Evolutionary conservation across 2,329 filamentous ascomycete genomes (phyloP).

Genomic region (Fusarium sulawesiense): DNA sequence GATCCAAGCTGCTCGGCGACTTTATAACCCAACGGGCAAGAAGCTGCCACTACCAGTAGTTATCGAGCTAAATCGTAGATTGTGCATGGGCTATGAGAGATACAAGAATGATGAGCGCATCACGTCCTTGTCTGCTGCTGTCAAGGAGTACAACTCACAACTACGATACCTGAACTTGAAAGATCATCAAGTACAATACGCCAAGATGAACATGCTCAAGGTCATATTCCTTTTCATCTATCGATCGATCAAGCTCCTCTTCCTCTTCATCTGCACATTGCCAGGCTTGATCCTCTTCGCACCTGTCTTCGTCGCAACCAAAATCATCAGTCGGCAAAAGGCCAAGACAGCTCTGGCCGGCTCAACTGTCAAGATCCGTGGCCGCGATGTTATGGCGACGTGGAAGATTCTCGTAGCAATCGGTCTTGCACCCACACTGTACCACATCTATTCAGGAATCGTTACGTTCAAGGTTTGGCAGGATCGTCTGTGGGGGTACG

Average conservation of each 20-base stretch:
- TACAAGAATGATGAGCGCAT: conserved; percentile 94
- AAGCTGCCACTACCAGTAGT: conserved; percentile 92
- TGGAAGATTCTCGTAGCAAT: conserved; percentile 94
- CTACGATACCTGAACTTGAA: conserved; percentile 87
- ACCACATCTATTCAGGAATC: conserved; percentile 81
- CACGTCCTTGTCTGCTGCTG: conserved; percentile 76
- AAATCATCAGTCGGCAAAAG: conserved; percentile 83
- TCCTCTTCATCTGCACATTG: conserved; percentile 83
- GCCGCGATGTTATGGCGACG: conserved; percentile 89
- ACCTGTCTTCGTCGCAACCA: conserved; percentile 86
- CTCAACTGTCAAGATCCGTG: conserved; percentile 89
- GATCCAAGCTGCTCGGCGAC: conserved; percentile 90
- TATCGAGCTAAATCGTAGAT: conserved; percentile 90
- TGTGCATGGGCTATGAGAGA: conserved; percentile 90
- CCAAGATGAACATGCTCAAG: conserved; percentile 80
- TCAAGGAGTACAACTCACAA: conserved; percentile 87
- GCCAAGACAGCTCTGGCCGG: conserved; percentile 85
- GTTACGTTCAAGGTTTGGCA: conserved; percentile 82
- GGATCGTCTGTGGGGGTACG: conserved; percentile 84
- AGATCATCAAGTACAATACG: conserved; percentile 95
- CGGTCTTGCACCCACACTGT: conserved; percentile 83
- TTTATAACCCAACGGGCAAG: conserved; percentile 95
- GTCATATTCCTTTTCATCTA: conserved; percentile 84
- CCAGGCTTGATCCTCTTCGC: conserved; percentile 89
- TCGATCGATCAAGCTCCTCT: conserved; percentile 78